A percentile compares a stretch with the other conserved stretches of the same genome.
These are phyloP conservation scores for Xylariaceae sp. DNA, from an alignment of 2,329 filamentous ascomycete genomes.

Conservation along the genomic window DNA sequence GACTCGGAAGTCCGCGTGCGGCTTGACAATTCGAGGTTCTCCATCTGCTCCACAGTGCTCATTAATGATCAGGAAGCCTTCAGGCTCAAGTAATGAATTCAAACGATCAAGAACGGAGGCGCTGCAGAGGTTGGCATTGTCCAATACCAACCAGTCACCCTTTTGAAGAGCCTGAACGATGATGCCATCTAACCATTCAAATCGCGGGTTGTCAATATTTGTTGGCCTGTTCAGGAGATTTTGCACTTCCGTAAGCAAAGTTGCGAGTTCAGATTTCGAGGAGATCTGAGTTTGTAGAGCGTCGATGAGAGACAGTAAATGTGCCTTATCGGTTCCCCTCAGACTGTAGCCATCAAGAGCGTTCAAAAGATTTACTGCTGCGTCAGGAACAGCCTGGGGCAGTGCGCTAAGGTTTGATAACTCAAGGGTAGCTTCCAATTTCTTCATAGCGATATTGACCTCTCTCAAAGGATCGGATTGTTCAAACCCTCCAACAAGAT, in stretches of 20 bases:
- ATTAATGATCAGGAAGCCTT: constrained; percentile 84
- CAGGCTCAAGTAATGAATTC: constrained; percentile 89
- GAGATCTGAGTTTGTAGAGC: constrained; percentile 40
- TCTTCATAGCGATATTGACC: constrained; percentile 55
- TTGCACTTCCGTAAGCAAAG: constrained; percentile 46
- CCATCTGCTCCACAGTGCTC: constrained; percentile 85
- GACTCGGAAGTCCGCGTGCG: constrained; percentile 83
- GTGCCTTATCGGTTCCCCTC: constrained; percentile 35
- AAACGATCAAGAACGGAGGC: constrained; percentile 90
- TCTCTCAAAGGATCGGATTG: constrained; percentile 80
- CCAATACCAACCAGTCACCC: constrained; percentile 89
- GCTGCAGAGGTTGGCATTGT: constrained; percentile 96
- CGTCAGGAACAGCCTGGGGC: constrained; percentile 42
- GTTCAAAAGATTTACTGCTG: constrained; percentile 49
- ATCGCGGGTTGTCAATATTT: constrained; percentile 68
- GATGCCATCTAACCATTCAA: constrained; percentile 94
- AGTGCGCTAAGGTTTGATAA: constrained; percentile 45
- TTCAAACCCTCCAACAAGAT: constrained; percentile 94
- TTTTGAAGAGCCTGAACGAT: constrained; percentile 81
- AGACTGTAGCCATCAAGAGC: constrained; percentile 42
- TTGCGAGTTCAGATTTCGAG: constrained; percentile 42
- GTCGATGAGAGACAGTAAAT: constrained; percentile 38
- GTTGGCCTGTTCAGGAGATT: constrained; percentile 49
- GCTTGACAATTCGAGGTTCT: constrained; percentile 71
- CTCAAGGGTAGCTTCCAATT: constrained; percentile 40